Evolutionary conservation across 2,329 filamentous ascomycete genomes (phyloP), one percentile per base, ranked within the genome.

Genomic region (Cladophialophora exuberans): DNA sequence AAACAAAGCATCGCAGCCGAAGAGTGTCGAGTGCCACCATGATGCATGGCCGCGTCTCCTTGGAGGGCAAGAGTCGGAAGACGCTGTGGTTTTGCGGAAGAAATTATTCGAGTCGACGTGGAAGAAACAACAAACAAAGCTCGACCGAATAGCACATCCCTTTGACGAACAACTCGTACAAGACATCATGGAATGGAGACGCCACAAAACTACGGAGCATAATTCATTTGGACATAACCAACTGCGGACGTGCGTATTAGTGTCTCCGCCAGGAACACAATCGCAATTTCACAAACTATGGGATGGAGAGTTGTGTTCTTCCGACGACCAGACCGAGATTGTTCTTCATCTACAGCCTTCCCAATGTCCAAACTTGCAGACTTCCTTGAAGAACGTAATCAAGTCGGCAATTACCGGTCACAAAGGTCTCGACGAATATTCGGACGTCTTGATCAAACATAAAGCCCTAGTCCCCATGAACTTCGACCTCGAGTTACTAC

Each of bases 401-500:
- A 70, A 74, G 57, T 36, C 33, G 2, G 30, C 33, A 11, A 63
- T 64, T 35, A 70, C 71, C 3, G 69, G 76, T 18, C 70, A 68
- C 26, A 70, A 71, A 38, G 71, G 69, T 4, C 69, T 70, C 55
- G 69, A 73, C 54, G 68, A 65, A 1, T 75, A 75, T 49, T 70
- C 71, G 41, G 67, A 60, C 6, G 71, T 73, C 35, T 59, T 75
- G 18, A 69, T 67, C 17, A 68, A 73, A 46, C 69, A 70, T 61
- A 66, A 71, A 54, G 70, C 72, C 2, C 69, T 72, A 30, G 70
- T 74, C 56, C 65, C 73, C 39, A 69, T 78, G 38, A 70, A 68
- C 49, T 78, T 77, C 58, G 76, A 78, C 57, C 65, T 78, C 33
- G 74, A 78, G 48, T 57, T 77, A 20, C 69, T 78, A 20, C 63